Conservation (phyloP, 2,329 filamentous ascomycete species). For the Trichoderma harzianum region DNA sequence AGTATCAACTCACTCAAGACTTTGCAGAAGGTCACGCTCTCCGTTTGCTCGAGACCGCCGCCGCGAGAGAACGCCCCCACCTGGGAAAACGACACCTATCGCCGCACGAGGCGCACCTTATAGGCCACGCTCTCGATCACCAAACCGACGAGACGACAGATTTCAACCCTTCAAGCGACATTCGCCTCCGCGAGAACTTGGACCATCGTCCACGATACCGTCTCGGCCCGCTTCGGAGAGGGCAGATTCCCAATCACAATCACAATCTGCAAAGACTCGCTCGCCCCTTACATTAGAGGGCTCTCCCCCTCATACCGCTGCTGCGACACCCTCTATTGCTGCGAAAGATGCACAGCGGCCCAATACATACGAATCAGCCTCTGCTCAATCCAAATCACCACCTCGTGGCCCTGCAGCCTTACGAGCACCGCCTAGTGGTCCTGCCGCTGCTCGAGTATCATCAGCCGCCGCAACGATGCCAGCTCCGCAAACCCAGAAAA, state of each 20-base stretch:
- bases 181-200: conserved; percentile 49
- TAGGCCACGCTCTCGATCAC: conserved; percentile 51
- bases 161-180: conserved; percentile 45
- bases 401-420: conserved; percentile 55
- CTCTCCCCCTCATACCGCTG: conserved; percentile 31
- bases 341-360: conserved; percentile 30
- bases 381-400: conserved; percentile 41
- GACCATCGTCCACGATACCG: conserved; percentile 47
- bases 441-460: conserved; percentile 38
- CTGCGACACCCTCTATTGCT: conserved; percentile 24
- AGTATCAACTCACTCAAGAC: conserved; percentile 20
- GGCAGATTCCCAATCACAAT: conserved; percentile 51
- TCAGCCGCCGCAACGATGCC: conserved; percentile 36
- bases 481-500: conserved; percentile 34
- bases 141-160: conserved; percentile 45
- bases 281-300: conserved; percentile 45
- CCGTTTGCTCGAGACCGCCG: conserved; percentile 49
- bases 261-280: conserved; percentile 43
- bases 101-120: conserved; percentile 43
- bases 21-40: conserved; percentile 53
- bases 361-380: conserved; percentile 29
- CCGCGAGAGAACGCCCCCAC: conserved; percentile 34
- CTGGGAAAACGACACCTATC: conserved; percentile 28
- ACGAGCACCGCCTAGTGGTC: conserved; percentile 48
- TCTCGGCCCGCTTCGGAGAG: conserved; percentile 50